These are phyloP conservation scores for Claviceps purpurea DNA, from an alignment of 2,329 filamentous ascomycete species.

Conservation along the genomic window DNA sequence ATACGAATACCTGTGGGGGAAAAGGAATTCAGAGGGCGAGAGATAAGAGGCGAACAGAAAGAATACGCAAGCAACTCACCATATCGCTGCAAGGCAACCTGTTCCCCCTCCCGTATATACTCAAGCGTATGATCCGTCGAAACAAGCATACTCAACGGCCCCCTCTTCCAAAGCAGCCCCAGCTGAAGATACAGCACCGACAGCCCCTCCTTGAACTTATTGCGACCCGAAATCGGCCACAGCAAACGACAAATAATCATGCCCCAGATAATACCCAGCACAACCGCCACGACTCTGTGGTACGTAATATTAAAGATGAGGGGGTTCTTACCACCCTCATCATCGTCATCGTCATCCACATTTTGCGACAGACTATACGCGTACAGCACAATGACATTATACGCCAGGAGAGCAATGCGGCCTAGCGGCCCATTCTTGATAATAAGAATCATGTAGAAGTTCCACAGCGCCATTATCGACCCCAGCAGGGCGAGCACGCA, in stretches of 20 bases:
- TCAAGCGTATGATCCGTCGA: slow-evolving; percentile 43
- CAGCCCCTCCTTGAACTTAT: slow-evolving; percentile 79
- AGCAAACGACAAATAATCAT: slow-evolving; percentile 78
- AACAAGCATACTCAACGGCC: slow-evolving; percentile 64
- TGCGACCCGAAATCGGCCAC: slow-evolving; percentile 84
- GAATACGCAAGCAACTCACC: slow-evolving; percentile 15
- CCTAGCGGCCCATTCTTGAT: slow-evolving; percentile 78
- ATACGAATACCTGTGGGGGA: background rate
- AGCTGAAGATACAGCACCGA: slow-evolving; percentile 89
- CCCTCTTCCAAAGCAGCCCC: slow-evolving; percentile 91
- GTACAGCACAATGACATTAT: slow-evolving; percentile 90
- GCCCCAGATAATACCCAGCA: slow-evolving; percentile 81
- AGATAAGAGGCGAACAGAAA: background rate
- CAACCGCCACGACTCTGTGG: slow-evolving; percentile 77
- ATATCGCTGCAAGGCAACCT: slow-evolving; percentile 75
- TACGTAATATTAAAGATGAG: slow-evolving; percentile 78
- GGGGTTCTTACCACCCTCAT: slow-evolving; percentile 74
- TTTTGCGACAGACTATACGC: slow-evolving; percentile 77
- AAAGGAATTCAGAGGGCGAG: background rate
- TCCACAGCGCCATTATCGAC: slow-evolving; percentile 66
- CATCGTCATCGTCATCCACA: slow-evolving; percentile 71
- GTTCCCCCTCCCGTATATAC: slow-evolving; percentile 82
- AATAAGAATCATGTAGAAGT: slow-evolving; percentile 81
- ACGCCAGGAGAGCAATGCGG: slow-evolving; percentile 86
- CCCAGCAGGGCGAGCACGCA: slow-evolving; percentile 67